A percentile compares a stretch with the other conserved stretches of the same genome.
Evolutionary conservation across 2,329 filamentous ascomycete species (phyloP).

Genomic region (Scedosporium aurantiacum): DNA sequence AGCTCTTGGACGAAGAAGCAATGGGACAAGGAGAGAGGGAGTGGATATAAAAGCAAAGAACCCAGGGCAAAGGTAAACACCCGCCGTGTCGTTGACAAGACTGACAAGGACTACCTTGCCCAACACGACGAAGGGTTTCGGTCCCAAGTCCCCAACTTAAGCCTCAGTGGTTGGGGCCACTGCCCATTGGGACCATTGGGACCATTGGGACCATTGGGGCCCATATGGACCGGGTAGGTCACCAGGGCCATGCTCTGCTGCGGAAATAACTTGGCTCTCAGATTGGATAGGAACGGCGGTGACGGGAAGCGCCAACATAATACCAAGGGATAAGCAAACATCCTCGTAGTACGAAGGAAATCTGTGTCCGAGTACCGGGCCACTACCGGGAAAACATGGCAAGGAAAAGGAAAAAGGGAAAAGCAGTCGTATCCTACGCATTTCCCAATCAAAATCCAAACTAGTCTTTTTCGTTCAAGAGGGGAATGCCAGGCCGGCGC

Average conservation of each 20-base stretch:
- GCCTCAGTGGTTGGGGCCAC: background rate
- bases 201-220: no score
- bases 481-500: background rate
- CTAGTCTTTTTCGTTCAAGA: background rate
- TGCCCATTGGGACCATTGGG: no score
- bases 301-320: background rate
- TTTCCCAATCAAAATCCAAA: background rate
- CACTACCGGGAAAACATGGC: background rate
- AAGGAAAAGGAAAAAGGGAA: background rate
- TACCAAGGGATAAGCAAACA: conserved; percentile 4
- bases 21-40: conserved; percentile 1
- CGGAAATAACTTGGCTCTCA: conserved; percentile 5
- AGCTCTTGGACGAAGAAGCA: background rate
- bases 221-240: conserved; percentile 1
- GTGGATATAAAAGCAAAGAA: conserved; percentile 5
- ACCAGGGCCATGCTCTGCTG: conserved; percentile 7
- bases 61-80: conserved; percentile 5
- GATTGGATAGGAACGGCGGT: conserved; percentile 6
- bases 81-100: background rate
- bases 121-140: conserved; percentile 2
- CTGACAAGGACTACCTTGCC: conserved; percentile 4
- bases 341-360: background rate
- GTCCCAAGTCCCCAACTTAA: conserved; percentile 1
- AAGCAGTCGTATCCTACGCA: background rate
- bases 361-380: background rate